These are phyloP conservation scores for Lactarius sanguifluus DNA, from an alignment of 768 basidiomycete species.

Conservation along the genomic window DNA sequence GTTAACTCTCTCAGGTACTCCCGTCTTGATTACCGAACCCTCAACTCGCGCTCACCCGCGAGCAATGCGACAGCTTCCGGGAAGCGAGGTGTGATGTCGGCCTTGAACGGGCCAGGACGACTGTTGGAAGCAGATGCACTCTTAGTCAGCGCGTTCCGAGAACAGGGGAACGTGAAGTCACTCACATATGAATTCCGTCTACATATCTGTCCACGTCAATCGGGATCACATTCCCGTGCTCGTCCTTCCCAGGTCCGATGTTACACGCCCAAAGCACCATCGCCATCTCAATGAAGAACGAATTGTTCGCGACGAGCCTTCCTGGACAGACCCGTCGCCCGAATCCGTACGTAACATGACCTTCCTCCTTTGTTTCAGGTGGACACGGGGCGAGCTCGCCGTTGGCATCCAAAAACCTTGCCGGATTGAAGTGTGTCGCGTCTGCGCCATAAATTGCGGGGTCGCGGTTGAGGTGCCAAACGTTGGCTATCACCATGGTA, in stretches of 20 bases:
- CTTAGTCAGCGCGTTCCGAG: too few species aligned
- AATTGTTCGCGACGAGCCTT: slow-evolving; percentile 29
- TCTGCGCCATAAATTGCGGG: slow-evolving; percentile 33
- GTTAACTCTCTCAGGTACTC: too few species aligned
- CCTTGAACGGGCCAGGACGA: too few species aligned
- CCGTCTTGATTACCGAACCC: too few species aligned
- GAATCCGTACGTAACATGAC: slow-evolving; percentile 30
- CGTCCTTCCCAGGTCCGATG: slow-evolving; percentile 9
- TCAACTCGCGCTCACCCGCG: too few species aligned
- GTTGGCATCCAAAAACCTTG: slow-evolving; percentile 31
- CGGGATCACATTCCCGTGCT: slow-evolving; percentile 6
- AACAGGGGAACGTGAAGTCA: too few species aligned
- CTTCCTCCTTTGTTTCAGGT: slow-evolving; percentile 28
- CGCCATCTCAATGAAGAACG: slow-evolving; percentile 37
- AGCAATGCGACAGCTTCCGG: too few species aligned
- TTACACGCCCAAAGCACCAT: slow-evolving; percentile 33
- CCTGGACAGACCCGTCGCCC: slow-evolving; percentile 28
- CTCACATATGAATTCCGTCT: slow-evolving; percentile 3
- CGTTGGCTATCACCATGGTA: slow-evolving; percentile 37
- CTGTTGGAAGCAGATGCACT: too few species aligned
- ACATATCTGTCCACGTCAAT: slow-evolving; percentile 9
- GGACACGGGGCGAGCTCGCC: slow-evolving; percentile 22
- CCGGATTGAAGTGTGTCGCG: slow-evolving; percentile 29
- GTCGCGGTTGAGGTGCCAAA: slow-evolving; percentile 33
- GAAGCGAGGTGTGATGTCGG: too few species aligned